These are phyloP conservation scores for Ceratocystis diversiconidia DNA, from an alignment of 2,329 filamentous ascomycete genomes.

Conservation along the genomic window DNA sequence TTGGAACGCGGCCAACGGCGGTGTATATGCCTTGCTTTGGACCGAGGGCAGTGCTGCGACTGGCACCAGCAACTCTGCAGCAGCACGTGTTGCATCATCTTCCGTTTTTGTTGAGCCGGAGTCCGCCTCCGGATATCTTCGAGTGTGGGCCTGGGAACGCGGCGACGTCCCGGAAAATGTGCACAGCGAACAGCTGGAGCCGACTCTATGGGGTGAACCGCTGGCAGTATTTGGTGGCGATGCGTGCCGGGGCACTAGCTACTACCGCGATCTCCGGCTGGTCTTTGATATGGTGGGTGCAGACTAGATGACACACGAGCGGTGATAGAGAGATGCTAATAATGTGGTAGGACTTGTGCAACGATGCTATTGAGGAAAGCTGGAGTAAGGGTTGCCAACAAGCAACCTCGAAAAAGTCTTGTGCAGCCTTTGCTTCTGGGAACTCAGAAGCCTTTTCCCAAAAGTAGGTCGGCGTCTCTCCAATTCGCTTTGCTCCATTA, in stretches of 20 bases:
- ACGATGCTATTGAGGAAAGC: slow-evolving; percentile 49
- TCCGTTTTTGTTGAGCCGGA: neutral
- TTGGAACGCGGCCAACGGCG: slow-evolving; percentile 54
- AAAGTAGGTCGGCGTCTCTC: slow-evolving; percentile 12
- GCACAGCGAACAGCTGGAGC: slow-evolving; percentile 41
- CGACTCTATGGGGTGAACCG: slow-evolving; percentile 53
- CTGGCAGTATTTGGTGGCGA: slow-evolving; percentile 51
- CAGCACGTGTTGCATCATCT: neutral
- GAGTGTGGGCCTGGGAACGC: slow-evolving; percentile 65
- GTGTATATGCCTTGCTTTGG: slow-evolving; percentile 60
- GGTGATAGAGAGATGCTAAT: neutral
- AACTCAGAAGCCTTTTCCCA: slow-evolving; percentile 7
- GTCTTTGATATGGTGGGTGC: slow-evolving; percentile 48
- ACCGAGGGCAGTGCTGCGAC: slow-evolving; percentile 45
- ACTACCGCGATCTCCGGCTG: slow-evolving; percentile 56
- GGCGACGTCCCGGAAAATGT: slow-evolving; percentile 52
- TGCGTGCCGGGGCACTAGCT: slow-evolving; percentile 48
- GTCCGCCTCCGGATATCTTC: neutral
- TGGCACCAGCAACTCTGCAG: neutral
- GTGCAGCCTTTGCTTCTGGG: slow-evolving; percentile 27
- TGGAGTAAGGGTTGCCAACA: slow-evolving; percentile 26
- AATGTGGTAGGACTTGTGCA: slow-evolving; percentile 49
- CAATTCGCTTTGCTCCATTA: neutral
- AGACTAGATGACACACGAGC: neutral
- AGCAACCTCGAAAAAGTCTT: slow-evolving; percentile 29